Evolutionary conservation across 805 yeast genomes (phyloP), one percentile per base, ranked within the genome.

Genomic region (Yamadazyma akitaensis): DNA sequence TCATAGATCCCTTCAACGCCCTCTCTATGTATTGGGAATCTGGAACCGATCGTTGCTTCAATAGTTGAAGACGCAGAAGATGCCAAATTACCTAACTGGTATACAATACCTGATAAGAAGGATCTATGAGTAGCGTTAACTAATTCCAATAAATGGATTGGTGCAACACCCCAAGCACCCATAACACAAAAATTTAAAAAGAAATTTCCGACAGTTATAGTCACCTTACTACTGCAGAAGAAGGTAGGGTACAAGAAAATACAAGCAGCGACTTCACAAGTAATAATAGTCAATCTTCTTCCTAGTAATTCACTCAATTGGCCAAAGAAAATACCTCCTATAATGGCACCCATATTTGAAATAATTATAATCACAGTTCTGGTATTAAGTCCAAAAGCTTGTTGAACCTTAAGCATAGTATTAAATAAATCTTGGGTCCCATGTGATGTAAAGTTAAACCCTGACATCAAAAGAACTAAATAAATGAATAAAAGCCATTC

Each of bases 371-470:
- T 79, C 16, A 81, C 83, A 0, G 89, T 82, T 28, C 75, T 63
- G 16, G 71, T 66, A 58, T 84, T 66, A 2, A 59, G 53, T 21
- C 74, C 58, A 51, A 74, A 73, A 10, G 60, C 68, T 26, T 79
- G 68, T 60, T 84, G 88, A 18, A 69, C 71, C 21, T 71, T 68
- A 42, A 85, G 66, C 66, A 81, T 68, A 1, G 88, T 81, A 33
- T 89, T 88, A 62, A 76, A 82, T 58, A 85, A 66, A 61, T 85
- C 92, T 64, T 85, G 90, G 5, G 88, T 79, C 1, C 88, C 88
- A 55, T 85, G 92, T 8, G 87, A 77, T 67, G 78, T 75, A 67
- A 83, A 85, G 64, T 84, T 84, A 72, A 82, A 80, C 16, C 84
- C 86, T 16, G 85, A 75, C 83, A 84, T 77, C 60, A 82, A 38